Base-by-base conservation (phyloP, 2,329 filamentous ascomycete genomes). In the Allantophomopsis cytisporea region DNA sequence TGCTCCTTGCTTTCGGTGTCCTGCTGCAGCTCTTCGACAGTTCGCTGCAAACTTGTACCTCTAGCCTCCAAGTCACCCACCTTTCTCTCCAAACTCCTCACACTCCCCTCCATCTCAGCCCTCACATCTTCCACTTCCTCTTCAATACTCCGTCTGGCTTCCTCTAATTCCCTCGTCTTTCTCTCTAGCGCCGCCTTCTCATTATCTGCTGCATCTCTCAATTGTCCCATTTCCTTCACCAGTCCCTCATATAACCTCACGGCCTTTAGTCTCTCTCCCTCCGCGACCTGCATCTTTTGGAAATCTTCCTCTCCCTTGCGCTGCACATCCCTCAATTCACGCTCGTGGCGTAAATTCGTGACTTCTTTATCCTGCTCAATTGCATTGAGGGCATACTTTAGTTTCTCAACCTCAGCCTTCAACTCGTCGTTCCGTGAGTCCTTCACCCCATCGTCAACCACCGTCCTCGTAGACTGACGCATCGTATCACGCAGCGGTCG, bases 221-320 rank as follows among this genome's bases (percentile, higher is more conserved):
- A 39, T 8, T 68, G 62, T 1, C 65, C 63, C 7, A 77, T 50
- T 44, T 81, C 75, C 7, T 59, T 60, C 37, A 66, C 63, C 8
- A 73, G 43, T 0, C 59, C 52, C 39, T 75, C 71, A 2, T 68
- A 54, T 48, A 74, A 66, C 12, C 68, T 60, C 20, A 62, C 53
- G 0, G 68, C 65, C 34, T 68, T 69, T 7, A 60, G 60, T 36
- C 64, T 67, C 35, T 73, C 73, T 0, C 62, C 62, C 47, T 81
- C 76, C 20, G 74, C 75, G 0, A 64, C 62, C 44, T 80, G 73
- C 35, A 71, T 70, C 35, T 67, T 67, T 51, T 84, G 80, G 53
- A 83, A 87, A 53, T 94, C 88, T 7, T 84, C 80, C 51, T 95
- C 87, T n/a, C 84, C 82, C 45, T 81, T 83, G 36, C 79, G 70